These are phyloP conservation scores for Epichloe bromicola DNA, from an alignment of 2,329 filamentous ascomycete genomes.

Conservation along the genomic window DNA sequence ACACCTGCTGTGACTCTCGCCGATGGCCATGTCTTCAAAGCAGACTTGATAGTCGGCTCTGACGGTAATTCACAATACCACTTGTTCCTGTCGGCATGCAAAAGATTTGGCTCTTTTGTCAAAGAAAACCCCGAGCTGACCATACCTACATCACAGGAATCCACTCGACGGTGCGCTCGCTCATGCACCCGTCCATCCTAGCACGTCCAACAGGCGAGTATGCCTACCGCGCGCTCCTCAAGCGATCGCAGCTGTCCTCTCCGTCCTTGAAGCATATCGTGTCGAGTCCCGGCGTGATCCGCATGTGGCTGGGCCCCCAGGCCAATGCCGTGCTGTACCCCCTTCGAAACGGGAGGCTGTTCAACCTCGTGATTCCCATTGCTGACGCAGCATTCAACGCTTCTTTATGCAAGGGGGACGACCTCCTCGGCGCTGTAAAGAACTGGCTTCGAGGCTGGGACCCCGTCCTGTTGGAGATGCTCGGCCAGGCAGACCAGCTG, in stretches of 20 bases:
- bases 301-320: slow-evolving; percentile 4
- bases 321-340: slow-evolving; percentile 6
- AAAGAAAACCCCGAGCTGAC: not conserved
- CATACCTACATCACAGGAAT: slow-evolving; percentile 1
- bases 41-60: slow-evolving; percentile 8
- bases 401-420: not conserved
- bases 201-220: slow-evolving; percentile 2
- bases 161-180: slow-evolving; percentile 4
- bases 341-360: slow-evolving; percentile 1
- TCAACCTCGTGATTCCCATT: slow-evolving; percentile 6
- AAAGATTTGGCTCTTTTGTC: no score
- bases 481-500: slow-evolving; percentile 3
- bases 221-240: slow-evolving; percentile 7
- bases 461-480: slow-evolving; percentile 3
- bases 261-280: not conserved
- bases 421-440: not conserved
- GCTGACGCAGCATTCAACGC: slow-evolving; percentile 3
- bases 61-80: slow-evolving; percentile 4
- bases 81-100: no score
- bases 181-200: slow-evolving; percentile 5
- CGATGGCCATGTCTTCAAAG: slow-evolving; percentile 3
- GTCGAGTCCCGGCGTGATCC: not conserved
- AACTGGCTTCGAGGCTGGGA: slow-evolving; percentile 4
- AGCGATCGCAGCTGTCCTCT: slow-evolving; percentile 1
- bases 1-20: slow-evolving; percentile 3